Evolutionary conservation across 768 basidiomycete genomes (phyloP).

Genomic region (Termitomyces sp.): DNA sequence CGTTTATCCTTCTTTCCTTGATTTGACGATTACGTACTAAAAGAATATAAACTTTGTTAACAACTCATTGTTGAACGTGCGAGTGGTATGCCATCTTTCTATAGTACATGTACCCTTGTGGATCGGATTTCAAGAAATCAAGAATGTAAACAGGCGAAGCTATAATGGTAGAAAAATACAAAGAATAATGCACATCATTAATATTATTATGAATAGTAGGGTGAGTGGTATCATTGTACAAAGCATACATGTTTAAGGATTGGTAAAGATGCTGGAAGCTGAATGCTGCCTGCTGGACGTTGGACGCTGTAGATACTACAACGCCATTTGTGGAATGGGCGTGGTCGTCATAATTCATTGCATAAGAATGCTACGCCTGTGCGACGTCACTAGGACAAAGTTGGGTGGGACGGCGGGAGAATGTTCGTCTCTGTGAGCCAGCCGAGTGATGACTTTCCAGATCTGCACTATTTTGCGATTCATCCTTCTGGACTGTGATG

Average conservation of each 20-base stretch:
- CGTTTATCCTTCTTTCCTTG: neutral
- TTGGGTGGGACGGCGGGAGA: constrained; percentile 51
- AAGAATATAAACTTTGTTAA: too few relatives aligned
- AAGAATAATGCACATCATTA: neutral
- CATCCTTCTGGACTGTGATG: constrained; percentile 37
- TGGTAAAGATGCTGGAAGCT: too few relatives aligned
- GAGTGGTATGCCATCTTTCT: neutral
- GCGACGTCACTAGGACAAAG: constrained; percentile 56
- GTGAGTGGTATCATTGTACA: neutral
- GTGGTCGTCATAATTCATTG: constrained; percentile 3
- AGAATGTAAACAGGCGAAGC: neutral
- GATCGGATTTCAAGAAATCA: neutral
- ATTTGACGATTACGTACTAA: neutral
- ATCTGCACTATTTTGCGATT: constrained; percentile 53
- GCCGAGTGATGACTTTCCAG: constrained; percentile 58
- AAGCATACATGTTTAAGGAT: neutral
- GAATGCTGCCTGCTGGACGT: neutral
- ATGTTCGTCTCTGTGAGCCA: constrained; percentile 45
- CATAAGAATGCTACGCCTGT: constrained; percentile 46
- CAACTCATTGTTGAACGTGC: too few relatives aligned
- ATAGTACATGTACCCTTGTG: neutral
- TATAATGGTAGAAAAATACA: neutral
- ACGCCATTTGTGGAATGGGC: neutral
- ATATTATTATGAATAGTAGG: neutral
- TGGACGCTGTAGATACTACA: neutral